Evolutionary conservation across 2,329 filamentous ascomycete species (phyloP), one percentile per base, ranked within the genome.

Genomic region (Coniochaeta ligniaria): DNA sequence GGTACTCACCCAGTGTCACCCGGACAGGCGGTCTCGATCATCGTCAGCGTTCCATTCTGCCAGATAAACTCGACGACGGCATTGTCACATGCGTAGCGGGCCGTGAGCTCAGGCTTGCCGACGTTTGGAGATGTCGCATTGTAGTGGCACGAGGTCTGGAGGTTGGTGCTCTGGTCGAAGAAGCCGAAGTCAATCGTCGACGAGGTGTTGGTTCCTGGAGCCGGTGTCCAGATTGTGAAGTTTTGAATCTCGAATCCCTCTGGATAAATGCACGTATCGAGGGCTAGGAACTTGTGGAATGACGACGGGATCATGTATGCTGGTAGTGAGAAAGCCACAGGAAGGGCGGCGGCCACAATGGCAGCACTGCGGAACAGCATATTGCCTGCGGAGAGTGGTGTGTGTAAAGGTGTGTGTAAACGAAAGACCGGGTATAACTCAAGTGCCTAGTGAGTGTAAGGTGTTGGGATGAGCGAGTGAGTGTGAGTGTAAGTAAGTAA

Each of bases 21-120:
- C 1, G 75, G 71, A 66, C 80, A 83, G 16, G 76, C 71, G 31
- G 71, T 71, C 71, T 83, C 78, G 50, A 80, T 70, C 67, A 81
- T 63, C n/a, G 73, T 75, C 50, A 82, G 63, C 43, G 47, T 52
- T 12, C 26, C 47, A 35, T 68, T 65, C 52, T 71, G 59, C 72
- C 72, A 82, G 63, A 80, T 75, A 62, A 83, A 83, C 62, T 77
- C 69, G 63, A 79, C 70, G 9, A 68, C 59, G 0, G 58, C 11
- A 66, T 79, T 67, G 50, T 78, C 74, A 66, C 80, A 83, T 22
- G 74, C 66, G 59, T 73, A 82, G 41, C 78, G 71, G 11, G 73
- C 66, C 1, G 72, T 69, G 4, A 65, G 26, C 69, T 31, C 6
- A 17, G 65, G 60, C 5, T 69, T 65, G 50, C 66, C 70, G 24